Conservation (phyloP, 1,139 yeast genomes). For the Geotrichum citri-aurantii region DNA sequence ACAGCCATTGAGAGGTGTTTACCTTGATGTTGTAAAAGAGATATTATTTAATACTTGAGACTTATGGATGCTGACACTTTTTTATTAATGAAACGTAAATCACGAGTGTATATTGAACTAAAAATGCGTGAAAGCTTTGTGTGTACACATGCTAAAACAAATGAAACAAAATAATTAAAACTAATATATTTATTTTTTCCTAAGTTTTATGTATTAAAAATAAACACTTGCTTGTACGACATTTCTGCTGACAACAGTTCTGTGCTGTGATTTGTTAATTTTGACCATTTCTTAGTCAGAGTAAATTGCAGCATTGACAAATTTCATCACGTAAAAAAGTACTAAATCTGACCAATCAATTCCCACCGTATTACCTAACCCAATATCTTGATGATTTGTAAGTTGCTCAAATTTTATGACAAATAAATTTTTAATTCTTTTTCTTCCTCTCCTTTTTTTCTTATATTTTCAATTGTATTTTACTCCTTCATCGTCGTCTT, state of each 20-base stretch:
- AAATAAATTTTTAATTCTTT: neutral
- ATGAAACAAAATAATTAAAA: too few relatives aligned
- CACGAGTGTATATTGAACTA: neutral
- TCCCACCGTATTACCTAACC: neutral
- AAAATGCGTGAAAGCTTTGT: too few relatives aligned
- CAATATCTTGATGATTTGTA: neutral
- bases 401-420: neutral
- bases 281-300: neutral
- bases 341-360: conserved; percentile 6
- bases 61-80: neutral
- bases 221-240: neutral
- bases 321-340: conserved; percentile 8
- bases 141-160: too few relatives aligned
- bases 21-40: neutral
- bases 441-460: neutral
- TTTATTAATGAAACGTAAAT: neutral
- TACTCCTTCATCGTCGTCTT: neutral
- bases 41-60: neutral
- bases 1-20: too few relatives aligned
- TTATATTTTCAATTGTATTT: neutral
- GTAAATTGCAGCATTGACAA: neutral
- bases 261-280: neutral
- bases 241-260: neutral
- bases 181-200: too few relatives aligned
- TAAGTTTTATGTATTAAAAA: neutral